Conservation (phyloP, 257 asterid genomes). For the Salvia miltiorrhiza region DNA sequence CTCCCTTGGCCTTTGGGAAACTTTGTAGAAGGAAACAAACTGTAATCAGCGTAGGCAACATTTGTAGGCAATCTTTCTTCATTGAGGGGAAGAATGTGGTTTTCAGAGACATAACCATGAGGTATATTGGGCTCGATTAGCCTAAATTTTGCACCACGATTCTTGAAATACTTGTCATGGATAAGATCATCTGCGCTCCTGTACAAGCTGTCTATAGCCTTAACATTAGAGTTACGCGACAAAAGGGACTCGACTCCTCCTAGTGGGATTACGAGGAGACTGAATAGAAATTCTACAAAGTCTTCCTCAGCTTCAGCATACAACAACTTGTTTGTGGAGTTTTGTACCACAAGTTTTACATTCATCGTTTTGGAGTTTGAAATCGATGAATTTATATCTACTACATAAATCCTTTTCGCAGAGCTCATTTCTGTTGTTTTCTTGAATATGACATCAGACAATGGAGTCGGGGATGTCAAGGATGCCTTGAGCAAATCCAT, state of each 20-base stretch:
- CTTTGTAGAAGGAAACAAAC: too few species aligned
- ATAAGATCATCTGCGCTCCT: neutral
- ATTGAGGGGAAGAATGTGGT: neutral
- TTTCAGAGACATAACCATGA: neutral
- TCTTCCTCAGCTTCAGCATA: neutral
- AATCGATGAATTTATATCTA: neutral
- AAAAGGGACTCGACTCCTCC: slow-evolving; percentile 9
- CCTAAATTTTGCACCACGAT: neutral
- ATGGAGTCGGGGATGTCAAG: slow-evolving; percentile 1
- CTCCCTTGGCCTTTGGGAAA: slow-evolving; percentile 2
- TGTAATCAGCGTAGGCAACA: neutral
- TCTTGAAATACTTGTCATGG: neutral
- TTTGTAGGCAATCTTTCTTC: neutral
- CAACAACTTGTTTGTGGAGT: neutral
- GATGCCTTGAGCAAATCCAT: neutral
- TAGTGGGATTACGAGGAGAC: slow-evolving; percentile 18
- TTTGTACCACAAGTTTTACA: too few species aligned
- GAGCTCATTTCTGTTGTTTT: neutral
- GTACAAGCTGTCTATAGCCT: slow-evolving; percentile 17
- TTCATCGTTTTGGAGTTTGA: neutral
- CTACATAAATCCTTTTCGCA: neutral
- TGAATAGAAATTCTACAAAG: slow-evolving; percentile 7
- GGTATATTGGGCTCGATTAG: too few species aligned
- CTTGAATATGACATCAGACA: neutral
- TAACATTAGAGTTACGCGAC: neutral